Evolutionary conservation across 768 basidiomycete species (phyloP), one percentile per base, ranked within the genome.

Genomic region (Boletus rubroflammeus): DNA sequence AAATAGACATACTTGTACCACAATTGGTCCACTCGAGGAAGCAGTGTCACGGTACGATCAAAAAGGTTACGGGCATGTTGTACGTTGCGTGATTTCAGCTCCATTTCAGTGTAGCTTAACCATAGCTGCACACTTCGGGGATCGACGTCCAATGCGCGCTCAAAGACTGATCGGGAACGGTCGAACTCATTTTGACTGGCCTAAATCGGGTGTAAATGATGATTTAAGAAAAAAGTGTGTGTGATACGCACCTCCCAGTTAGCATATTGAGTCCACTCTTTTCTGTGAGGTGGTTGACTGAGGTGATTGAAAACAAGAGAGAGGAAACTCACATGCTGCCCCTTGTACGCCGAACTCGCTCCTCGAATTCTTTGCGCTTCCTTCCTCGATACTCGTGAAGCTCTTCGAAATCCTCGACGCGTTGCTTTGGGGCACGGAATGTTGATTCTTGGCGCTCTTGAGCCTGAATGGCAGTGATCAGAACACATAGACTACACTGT

Each of bases 1-100:
- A 99, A 83, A 72, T 97, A 98, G 55, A 99, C 96, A 53, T 98
- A 99, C 71, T 98, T 98, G 82, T 98, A 98, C 97, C 97, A 98
- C 7, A 99, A 80, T 67, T 96, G 90, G 70, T 99, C 95, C 46
- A 99, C 86, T 42, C 97, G 87, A 10, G 97, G 97, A 25, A 99
- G 85, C 1, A 98, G 80, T 6, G 96, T 99, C 57, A 99, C 94
- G 2, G 94, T 93, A 60, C 97, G 85, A 76, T 99, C 97, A 70
- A 92, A 98, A 23, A 98, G 80, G 73, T 99, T 99, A 47, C 97
- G 87, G 0, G 97, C 87, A 62, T 98, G 97, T 65, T 96, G 90
- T 50, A 99, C 92, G 65, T 99, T 98, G 57, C 97, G 90, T 6
- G 91, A 89, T 73, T 98, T 98, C 61, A 99, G 82, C 72, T 99